Conservation (phyloP, 2,329 filamentous ascomycete genomes). For the Colletotrichum lindemuthianum region DNA sequence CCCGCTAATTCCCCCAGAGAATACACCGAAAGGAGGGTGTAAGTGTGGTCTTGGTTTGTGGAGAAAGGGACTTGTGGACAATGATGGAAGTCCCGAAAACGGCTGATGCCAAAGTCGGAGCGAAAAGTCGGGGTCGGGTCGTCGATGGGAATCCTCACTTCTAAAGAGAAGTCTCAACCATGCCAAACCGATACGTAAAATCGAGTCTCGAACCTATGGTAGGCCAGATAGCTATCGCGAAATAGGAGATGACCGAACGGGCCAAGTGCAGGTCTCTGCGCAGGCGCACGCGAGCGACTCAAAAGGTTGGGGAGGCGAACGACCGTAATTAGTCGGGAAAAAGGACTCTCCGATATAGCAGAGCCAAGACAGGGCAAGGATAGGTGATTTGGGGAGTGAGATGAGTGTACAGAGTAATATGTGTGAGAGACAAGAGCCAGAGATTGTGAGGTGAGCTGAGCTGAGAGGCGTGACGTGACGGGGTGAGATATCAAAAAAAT, state of each 20-base stretch:
- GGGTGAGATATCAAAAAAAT: conserved; percentile 25
- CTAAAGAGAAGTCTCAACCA: conserved; percentile 24
- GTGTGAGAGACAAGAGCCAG: not conserved
- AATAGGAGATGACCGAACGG: conserved; percentile 33
- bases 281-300: conserved; percentile 8
- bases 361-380: not conserved
- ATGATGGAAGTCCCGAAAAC: conserved; percentile 26
- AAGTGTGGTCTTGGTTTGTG: conserved; percentile 32
- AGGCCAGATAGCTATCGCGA: conserved; percentile 29
- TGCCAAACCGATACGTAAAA: conserved; percentile 34
- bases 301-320: not conserved
- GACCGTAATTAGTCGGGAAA: not conserved
- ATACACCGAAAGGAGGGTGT: conserved; percentile 31
- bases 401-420: not conserved
- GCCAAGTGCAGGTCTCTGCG: conserved; percentile 32
- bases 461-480: conserved; percentile 22
- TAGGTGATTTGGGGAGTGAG: conserved; percentile 1
- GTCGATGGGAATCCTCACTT: conserved; percentile 19
- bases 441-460: not conserved
- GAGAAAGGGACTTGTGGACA: conserved; percentile 23
- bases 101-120: conserved; percentile 7
- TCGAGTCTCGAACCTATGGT: conserved; percentile 24
- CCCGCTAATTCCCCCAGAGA: conserved; percentile 37
- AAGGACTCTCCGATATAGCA: no score
- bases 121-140: conserved; percentile 3